Base-by-base conservation (phyloP, 140 eudicot genomes). In the Erigeron philadelphicus region DNA sequence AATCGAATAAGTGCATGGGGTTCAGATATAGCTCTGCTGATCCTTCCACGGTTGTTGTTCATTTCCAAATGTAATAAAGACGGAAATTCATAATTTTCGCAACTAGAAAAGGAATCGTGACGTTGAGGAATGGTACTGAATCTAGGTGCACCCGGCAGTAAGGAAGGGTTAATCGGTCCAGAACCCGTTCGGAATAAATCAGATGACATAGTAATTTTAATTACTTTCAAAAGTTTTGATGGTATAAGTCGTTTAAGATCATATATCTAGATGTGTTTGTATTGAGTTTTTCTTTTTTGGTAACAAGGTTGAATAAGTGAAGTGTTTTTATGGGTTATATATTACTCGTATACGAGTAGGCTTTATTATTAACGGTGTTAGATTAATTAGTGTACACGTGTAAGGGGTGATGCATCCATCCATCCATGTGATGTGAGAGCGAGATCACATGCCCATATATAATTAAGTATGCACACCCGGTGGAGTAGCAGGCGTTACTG, bases 181-280 rank as follows among this genome's bases (percentile, higher is more conserved):
- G 89, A 81, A 21, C 87, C 87, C 25, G 89, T 76, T 23, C 95
- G 84, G 21, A 71, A 40, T 58, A 86, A 79, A 59, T 64, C 54
- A 1, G 80, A 61, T 16, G 71, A 64, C 93, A 86, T 86, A 15
- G 54, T 57, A 40, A 21, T 0, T 21, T 21, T 21, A n/a, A n/a
- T 3, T 15, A 18, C 1, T 38, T 12, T 6, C 17, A 47, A 10
- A 10, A 12, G 46, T 45, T 35, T 8, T 52, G 15, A 5, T 42
- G 44, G 40, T 8, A 18, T 21, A 21, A 21, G 1, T 49, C 50
- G 1, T 49, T 60, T 10, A 31, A 41, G 61, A 63, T 52, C 59
- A 52, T 25, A 15, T 11, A 10, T 11, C 10, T 38, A 13, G 12
- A 41, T 40, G 23, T 15, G 58, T 6, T 2, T n/a, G n/a, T n/a